Evolutionary conservation across 2,329 filamentous ascomycete species (phyloP), one percentile per base, ranked within the genome.

Genomic region (Stromatinia cepivora): DNA sequence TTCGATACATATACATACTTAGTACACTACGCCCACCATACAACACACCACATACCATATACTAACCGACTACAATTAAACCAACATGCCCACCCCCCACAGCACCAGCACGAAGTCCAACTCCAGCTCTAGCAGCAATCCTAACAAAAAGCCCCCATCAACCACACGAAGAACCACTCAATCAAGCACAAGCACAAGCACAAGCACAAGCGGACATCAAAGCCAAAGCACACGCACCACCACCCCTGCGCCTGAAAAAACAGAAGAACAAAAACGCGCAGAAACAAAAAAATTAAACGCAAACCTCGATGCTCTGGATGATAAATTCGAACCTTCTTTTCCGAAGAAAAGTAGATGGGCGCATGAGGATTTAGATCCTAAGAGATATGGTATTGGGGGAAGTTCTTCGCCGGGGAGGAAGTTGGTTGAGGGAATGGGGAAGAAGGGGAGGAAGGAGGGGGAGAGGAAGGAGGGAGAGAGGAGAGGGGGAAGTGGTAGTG

Each of bases 401-500:
- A 36, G 13, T 13, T 20, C 52, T 8, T 61, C 25, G 8, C 17
- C 25, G 17, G 39, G 57, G 9, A 1, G 1, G 5, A 15, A 1
- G 9, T 0, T 22, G 2, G 8, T 8, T 31, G 9, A 31, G 17
- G 1, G 1, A 20, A 22, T 10, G 36, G 13, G 7, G 45, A 22
- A n/a, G n/a, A n/a, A n/a, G n/a, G n/a, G 8, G 15, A 46, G 4
- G 8, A 36, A 10, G 17, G 53, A 34, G 20, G 10, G 39, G 5
- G 3, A 54, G 15, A 20, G 7, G 1, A 54, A 13, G 4, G 28
- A 54, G 15, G 20, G 31, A 20, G 15, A 22, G 8, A 22, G 31
- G 17, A 34, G 10, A 34, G 52, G 17, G 7, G 15, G 20, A 10
- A 42, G 39, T 15, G 13, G 13, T 4, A 42, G 39, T 5, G 39